Evolutionary conservation across 2,329 filamentous ascomycete species (phyloP).

Genomic region (Zymoseptoria passerinii): DNA sequence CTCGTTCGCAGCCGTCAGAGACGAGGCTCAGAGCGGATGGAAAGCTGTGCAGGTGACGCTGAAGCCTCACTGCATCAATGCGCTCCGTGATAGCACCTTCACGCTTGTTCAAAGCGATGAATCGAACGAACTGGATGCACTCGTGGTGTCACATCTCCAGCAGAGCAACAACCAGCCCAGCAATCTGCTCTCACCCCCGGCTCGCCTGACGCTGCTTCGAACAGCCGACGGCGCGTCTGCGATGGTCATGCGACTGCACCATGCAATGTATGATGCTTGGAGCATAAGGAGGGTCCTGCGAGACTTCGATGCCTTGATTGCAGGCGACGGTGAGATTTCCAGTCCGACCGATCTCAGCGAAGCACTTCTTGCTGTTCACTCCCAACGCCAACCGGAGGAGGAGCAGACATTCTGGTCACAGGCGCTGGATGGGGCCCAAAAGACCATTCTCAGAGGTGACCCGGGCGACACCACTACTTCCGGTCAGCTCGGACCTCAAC

Average conservation of each 20-base stretch:
- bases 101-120: slow-evolving; percentile 1
- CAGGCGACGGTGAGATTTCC: background rate
- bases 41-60: slow-evolving; percentile 6
- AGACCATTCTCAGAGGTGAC: slow-evolving; percentile 2
- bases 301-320: background rate
- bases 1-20: slow-evolving; percentile 3
- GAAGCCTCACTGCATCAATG: background rate
- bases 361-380: background rate
- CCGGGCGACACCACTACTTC: background rate
- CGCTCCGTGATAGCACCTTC: background rate
- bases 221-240: slow-evolving; percentile 7
- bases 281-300: slow-evolving; percentile 8
- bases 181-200: slow-evolving; percentile 6
- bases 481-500: slow-evolving; percentile 5
- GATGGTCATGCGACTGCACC: slow-evolving; percentile 10
- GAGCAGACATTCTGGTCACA: slow-evolving; percentile 7
- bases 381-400: background rate
- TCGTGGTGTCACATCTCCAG: slow-evolving; percentile 2
- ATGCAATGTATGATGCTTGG: slow-evolving; percentile 14
- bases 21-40: background rate
- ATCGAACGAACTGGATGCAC: background rate
- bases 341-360: slow-evolving; percentile 5
- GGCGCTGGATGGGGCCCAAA: slow-evolving; percentile 3
- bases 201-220: slow-evolving; percentile 6
- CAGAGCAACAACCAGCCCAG: slow-evolving; percentile 7